Evolutionary conservation across 1,284 basidiomycete genomes (phyloP), one percentile per base, ranked within the genome.

Genomic region (Cystobasidium sp.): DNA sequence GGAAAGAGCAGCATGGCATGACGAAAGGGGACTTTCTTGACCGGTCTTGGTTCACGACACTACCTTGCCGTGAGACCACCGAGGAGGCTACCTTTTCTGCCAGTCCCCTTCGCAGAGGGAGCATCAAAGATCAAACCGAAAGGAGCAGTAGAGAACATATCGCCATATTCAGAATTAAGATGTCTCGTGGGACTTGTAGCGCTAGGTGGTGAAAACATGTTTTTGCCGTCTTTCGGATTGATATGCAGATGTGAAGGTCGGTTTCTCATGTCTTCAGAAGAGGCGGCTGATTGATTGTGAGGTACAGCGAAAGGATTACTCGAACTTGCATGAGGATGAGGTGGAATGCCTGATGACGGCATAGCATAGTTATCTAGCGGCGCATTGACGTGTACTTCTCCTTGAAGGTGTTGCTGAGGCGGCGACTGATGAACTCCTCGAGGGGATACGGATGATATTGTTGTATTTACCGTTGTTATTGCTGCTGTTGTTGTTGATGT

Each of bases 91-190:
- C 43, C 63, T 43, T 61, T 73, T 16, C 63, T 43, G 18, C 70
- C 66, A 10, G 49, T 22, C 51, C n/a, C 24, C 59, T 64, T 64
- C 5, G n/a, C 22, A 6, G 51, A 37, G 6, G 37, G 14, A 6
- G 24, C 68, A 20, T 66, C 58, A 14, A 59, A 73, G 6, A 66
- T 47, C 51, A 73, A 43, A 1, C 70, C 70, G 49, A 73, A 73
- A 41, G 70, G 70, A 46, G 70, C 70, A 37, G 37, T 31, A 3
- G 70, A 65, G 63, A 73, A 73, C 20, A 73, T 24, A 22, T 47
- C 52, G 14, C 66, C 70, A 37, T 66, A 73, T 31, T 73, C 70
- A 20, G 41, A 41, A 22, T 51, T 39, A 39, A 73, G 22, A 16
- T 64, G 52, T 46, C 70, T 31, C 5, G 70, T 65, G 8, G 70